Conservation (phyloP, 2,329 filamentous ascomycete species). For the Zymoseptoria pseudotritici region DNA sequence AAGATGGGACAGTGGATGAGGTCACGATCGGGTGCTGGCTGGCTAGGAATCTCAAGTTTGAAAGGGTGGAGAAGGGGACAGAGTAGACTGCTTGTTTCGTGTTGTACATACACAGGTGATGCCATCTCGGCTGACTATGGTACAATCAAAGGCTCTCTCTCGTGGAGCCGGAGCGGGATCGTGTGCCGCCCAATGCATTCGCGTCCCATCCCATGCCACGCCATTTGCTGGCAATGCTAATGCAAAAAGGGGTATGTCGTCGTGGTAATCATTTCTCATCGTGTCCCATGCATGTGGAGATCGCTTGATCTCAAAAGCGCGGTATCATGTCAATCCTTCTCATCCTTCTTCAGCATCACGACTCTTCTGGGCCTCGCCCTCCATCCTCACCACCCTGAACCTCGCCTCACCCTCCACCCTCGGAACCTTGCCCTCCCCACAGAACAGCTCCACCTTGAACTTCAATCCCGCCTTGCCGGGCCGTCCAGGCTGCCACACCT, state of each 20-base stretch:
- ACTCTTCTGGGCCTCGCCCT: neutral
- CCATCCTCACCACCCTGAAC: slow-evolving; percentile 2
- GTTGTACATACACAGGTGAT: neutral
- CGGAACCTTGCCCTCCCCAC: slow-evolving; percentile 29
- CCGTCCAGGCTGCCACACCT: slow-evolving; percentile 54
- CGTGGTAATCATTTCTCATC: neutral
- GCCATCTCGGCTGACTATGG: neutral
- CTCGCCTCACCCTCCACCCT: slow-evolving; percentile 7
- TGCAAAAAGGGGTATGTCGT: neutral
- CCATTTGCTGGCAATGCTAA: neutral
- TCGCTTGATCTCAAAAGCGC: neutral
- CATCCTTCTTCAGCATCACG: neutral
- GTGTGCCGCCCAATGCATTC: neutral
- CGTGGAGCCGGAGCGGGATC: neutral
- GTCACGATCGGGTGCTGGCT: slow-evolving; percentile 38
- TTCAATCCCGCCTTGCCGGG: slow-evolving; percentile 29
- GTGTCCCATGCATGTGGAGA: neutral
- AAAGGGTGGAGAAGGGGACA: slow-evolving; percentile 1
- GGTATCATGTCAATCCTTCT: neutral
- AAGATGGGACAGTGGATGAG: slow-evolving; percentile 16
- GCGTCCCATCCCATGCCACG: neutral
- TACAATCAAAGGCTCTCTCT: neutral
- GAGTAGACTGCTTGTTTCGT: neutral
- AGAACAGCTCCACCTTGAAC: slow-evolving; percentile 39
- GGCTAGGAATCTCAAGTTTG: slow-evolving; percentile 26